These are phyloP conservation scores for Aspergillus spinulosporus DNA, from an alignment of 2,329 filamentous ascomycete genomes.

Conservation along the genomic window DNA sequence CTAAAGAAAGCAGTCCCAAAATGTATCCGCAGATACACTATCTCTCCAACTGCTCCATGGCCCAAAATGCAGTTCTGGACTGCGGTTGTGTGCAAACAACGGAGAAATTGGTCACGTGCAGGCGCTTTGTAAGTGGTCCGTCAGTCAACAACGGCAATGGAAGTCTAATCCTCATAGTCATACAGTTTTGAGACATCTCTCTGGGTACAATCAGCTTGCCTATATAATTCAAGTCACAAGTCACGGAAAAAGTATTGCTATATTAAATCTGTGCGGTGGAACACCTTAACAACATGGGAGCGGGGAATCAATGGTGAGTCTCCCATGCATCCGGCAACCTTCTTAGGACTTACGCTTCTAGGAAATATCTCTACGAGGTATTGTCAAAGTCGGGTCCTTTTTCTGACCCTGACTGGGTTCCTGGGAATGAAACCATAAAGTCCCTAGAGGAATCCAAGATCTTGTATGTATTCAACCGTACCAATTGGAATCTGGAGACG, in stretches of 20 bases:
- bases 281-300: slow-evolving; percentile 19
- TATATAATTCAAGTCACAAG: background rate
- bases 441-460: slow-evolving; percentile 71
- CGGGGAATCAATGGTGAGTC: slow-evolving; percentile 23
- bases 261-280: background rate
- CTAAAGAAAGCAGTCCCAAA: too few species aligned
- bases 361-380: slow-evolving; percentile 82
- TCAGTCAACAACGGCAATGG: slow-evolving; percentile 12
- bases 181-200: background rate
- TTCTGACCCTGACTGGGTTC: slow-evolving; percentile 64
- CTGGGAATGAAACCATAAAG: slow-evolving; percentile 53
- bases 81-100: background rate
- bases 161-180: background rate
- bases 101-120: slow-evolving; percentile 31
- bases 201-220: too few species aligned
- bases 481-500: background rate
- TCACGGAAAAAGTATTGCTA: background rate
- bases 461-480: slow-evolving; percentile 55
- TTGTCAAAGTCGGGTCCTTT: slow-evolving; percentile 77
- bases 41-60: too few species aligned
- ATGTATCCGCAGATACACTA: too few species aligned
- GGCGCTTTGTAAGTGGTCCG: slow-evolving; percentile 16
- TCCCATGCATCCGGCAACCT: background rate
- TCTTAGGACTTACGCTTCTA: slow-evolving; percentile 40
- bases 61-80: background rate